Conservation (phyloP, 2,329 filamentous ascomycete genomes). For the Calonectria crousiana region DNA sequence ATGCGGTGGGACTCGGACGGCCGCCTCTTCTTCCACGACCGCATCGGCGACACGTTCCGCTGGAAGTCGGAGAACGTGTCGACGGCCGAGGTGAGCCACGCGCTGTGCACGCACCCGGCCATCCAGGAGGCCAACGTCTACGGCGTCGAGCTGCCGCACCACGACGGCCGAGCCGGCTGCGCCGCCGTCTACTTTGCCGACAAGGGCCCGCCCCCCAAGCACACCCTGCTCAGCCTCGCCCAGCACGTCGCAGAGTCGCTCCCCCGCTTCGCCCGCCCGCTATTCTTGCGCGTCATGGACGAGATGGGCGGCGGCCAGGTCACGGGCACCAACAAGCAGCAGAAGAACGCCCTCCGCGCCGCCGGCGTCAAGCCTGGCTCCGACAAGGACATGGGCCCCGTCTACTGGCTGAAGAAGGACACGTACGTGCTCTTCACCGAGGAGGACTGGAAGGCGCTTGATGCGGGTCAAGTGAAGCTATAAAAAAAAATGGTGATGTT, state of each 20-base stretch:
- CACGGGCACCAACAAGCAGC: constrained; percentile 91
- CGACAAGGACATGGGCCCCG: constrained; percentile 59
- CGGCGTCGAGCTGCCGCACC: constrained; percentile 81
- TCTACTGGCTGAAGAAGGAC: constrained; percentile 75
- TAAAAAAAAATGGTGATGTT: constrained; percentile 50
- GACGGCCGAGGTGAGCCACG: constrained; percentile 84
- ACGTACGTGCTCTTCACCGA: constrained; percentile 76
- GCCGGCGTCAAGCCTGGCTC: constrained; percentile 77
- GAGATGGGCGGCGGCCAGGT: constrained; percentile 68
- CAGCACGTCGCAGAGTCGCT: constrained; percentile 68
- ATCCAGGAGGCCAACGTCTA: constrained; percentile 89
- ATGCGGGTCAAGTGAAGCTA: constrained; percentile 77
- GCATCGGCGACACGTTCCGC: constrained; percentile 81
- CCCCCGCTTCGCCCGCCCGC: constrained; percentile 80
- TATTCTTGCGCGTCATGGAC: constrained; percentile 79
- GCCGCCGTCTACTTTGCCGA: constrained; percentile 72
- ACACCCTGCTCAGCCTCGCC: constrained; percentile 70
- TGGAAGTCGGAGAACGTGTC: constrained; percentile 90
- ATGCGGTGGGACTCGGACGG: constrained; percentile 79
- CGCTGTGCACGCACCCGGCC: constrained; percentile 73
- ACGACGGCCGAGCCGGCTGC: constrained; percentile 88
- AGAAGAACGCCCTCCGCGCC: constrained; percentile 79
- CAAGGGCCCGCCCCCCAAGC: constrained; percentile 56
- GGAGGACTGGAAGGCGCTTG: constrained; percentile 77
- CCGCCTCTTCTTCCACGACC: constrained; percentile 83